Conservation (phyloP, 139 green algal genomes). For the Ettlia oleoabundans region DNA sequence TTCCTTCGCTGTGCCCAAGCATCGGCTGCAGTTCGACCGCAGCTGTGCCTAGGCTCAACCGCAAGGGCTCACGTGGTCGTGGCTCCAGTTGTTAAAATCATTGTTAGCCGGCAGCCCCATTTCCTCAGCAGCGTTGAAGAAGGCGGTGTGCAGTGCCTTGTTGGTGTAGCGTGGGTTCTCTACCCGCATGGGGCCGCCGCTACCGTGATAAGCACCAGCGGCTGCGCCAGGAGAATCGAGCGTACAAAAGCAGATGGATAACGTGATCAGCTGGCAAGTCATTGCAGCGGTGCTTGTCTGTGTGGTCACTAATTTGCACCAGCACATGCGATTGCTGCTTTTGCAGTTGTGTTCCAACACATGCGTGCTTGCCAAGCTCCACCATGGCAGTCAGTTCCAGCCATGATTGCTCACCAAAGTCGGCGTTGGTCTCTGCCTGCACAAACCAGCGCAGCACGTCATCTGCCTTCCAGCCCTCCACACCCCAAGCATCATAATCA, state of each 20-base stretch:
- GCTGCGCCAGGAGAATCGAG: background rate
- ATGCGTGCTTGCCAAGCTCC: background rate
- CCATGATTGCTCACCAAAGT: conserved; percentile 23
- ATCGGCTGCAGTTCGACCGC: too few species aligned
- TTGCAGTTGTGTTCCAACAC: too few species aligned
- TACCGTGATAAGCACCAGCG: conserved; percentile 58
- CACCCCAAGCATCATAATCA: conserved; percentile 89
- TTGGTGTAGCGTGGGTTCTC: conserved; percentile 69
- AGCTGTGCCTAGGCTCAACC: too few species aligned
- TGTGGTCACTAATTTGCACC: too few species aligned
- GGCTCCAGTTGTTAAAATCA: conserved; percentile 93
- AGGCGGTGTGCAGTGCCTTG: conserved; percentile 72
- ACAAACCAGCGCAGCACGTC: conserved; percentile 88
- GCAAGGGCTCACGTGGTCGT: conserved; percentile 64
- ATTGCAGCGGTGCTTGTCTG: too few species aligned
- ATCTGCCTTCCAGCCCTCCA: conserved; percentile 74
- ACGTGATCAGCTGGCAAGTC: too few species aligned
- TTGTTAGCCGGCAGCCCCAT: conserved; percentile 69
- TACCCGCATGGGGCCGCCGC: conserved; percentile 72
- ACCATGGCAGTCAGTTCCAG: background rate
- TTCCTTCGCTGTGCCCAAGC: too few species aligned
- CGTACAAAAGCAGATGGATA: background rate
- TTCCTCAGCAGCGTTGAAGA: conserved; percentile 74
- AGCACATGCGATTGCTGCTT: too few species aligned
- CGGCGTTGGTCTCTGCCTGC: conserved; percentile 71